Conservation (phyloP, 2,329 filamentous ascomycete species). For the Fonsecaea pugnacius region DNA sequence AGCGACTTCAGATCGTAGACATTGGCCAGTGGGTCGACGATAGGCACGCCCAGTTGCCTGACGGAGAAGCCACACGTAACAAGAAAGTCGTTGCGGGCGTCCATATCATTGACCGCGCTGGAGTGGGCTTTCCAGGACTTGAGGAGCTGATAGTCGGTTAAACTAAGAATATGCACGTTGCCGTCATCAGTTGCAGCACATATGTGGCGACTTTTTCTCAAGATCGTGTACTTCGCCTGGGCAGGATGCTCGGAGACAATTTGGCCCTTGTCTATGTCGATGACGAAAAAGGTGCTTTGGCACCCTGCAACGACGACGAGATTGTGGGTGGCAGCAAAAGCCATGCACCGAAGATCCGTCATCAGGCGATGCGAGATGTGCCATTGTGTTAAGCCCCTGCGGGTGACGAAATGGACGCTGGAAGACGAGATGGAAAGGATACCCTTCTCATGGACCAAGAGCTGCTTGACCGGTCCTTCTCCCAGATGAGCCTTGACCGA, state of each 20-base stretch:
- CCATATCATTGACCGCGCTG: constrained; percentile 92
- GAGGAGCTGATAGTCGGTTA: constrained; percentile 74
- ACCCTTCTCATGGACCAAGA: constrained; percentile 89
- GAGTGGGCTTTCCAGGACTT: constrained; percentile 91
- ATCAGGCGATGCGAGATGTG: constrained; percentile 80
- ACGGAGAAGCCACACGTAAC: constrained; percentile 93
- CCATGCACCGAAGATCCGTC: constrained; percentile 90
- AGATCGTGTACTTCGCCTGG: constrained; percentile 80
- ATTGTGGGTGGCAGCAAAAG: constrained; percentile 84
- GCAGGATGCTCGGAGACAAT: constrained; percentile 74
- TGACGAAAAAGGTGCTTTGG: constrained; percentile 81
- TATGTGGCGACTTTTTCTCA: constrained; percentile 86
- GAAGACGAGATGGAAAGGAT: constrained; percentile 81
- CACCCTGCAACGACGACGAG: constrained; percentile 85
- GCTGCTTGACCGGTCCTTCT: constrained; percentile 82
- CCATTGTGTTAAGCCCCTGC: constrained; percentile 84
- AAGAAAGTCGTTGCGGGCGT: constrained; percentile 91
- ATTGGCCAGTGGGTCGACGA: constrained; percentile 90
- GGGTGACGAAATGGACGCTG: constrained; percentile 84
- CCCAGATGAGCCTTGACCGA: constrained; percentile 80
- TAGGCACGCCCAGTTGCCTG: constrained; percentile 75
- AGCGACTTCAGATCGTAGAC: constrained; percentile 95
- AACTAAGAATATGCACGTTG: constrained; percentile 82
- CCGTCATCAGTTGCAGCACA: constrained; percentile 87
- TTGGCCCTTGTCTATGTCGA: constrained; percentile 73